Base-by-base conservation (phyloP, 179 eudicot genomes). In the Heliamphora pulchella region DNA sequence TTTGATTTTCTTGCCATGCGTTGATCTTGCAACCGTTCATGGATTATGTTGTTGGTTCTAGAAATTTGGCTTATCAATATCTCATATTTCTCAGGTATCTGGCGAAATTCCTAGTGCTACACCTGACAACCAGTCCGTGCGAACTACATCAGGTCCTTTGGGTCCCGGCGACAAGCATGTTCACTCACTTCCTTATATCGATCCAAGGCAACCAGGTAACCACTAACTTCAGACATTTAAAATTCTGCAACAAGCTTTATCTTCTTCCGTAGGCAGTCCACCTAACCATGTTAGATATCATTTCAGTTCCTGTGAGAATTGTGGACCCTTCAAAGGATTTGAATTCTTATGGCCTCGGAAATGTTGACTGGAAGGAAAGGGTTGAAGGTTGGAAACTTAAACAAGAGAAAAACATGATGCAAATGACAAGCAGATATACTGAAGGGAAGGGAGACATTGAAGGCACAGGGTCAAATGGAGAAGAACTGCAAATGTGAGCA, bases 351-450 rank as follows among this genome's bases (percentile, higher is more conserved):
- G 97, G 97, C 64, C 90, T 92, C 76, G 94, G 93, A 53, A 89
- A 86, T 83, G 92, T 94, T 61, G 98, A 92, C 87, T 94, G 98
- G 98, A 94, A 92, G 86, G 98, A 92, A 84, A 92, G 98, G 76
- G 91, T 94, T 80, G 98, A 94, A 83, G 90, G 94, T 31, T 94
- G 98, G 98, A 94, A 92, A 81, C 92, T 91, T 77, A 94, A 92
- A 87, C 97, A 92, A 88, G 95, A 92, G 41, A 91, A 90, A 86
- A 92, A 89, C 74, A 75, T 84, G 55, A 77, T 81, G 84, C 93
- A 92, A 46, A 86, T 87, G 89, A 74, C 74, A 46, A 85, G 83
- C 82, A 86, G 90, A 76, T 89, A 94, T 83, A 11, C 88, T 44
- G 97, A 92, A 83, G 98, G 97, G 50, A 94, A 93, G 65, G 97